Evolutionary conservation across 805 yeast genomes (phyloP).

Genomic region (Candida alai): DNA sequence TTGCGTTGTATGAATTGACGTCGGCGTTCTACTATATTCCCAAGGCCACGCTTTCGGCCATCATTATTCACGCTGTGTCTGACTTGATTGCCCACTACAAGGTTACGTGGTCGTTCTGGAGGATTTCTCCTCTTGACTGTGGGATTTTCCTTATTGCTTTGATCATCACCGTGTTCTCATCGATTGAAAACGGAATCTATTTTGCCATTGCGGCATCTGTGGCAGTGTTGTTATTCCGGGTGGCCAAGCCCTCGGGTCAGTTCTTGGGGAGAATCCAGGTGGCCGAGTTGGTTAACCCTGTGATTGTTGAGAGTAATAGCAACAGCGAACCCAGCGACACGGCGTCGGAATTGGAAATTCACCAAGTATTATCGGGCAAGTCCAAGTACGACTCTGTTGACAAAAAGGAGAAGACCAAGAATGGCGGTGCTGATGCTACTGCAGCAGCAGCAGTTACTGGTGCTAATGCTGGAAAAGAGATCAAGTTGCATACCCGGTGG

Average conservation of each 20-base stretch:
- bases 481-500: constrained; percentile 60
- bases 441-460: constrained; percentile 26
- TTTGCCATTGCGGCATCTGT: constrained; percentile 84
- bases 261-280: constrained; percentile 77
- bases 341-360: constrained; percentile 33
- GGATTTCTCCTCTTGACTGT: constrained; percentile 68
- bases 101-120: constrained; percentile 67
- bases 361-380: constrained; percentile 37
- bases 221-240: constrained; percentile 67
- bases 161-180: constrained; percentile 67
- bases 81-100: constrained; percentile 73
- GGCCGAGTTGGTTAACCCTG: constrained; percentile 68
- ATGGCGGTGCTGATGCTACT: constrained; percentile 5
- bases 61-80: constrained; percentile 89
- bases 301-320: constrained; percentile 25
- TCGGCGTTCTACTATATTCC: constrained; percentile 85
- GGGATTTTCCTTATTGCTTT: constrained; percentile 71
- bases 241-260: constrained; percentile 77
- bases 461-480: constrained; percentile 9
- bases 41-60: constrained; percentile 80
- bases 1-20: constrained; percentile 83
- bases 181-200: constrained; percentile 87
- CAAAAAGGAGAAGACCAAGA: constrained; percentile 8
- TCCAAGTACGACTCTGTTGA: constrained; percentile 19
- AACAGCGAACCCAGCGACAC: constrained; percentile 7